Evolutionary conservation across 768 basidiomycete genomes (phyloP), one percentile per base, ranked within the genome.

Genomic region (Hygrophorus russula): DNA sequence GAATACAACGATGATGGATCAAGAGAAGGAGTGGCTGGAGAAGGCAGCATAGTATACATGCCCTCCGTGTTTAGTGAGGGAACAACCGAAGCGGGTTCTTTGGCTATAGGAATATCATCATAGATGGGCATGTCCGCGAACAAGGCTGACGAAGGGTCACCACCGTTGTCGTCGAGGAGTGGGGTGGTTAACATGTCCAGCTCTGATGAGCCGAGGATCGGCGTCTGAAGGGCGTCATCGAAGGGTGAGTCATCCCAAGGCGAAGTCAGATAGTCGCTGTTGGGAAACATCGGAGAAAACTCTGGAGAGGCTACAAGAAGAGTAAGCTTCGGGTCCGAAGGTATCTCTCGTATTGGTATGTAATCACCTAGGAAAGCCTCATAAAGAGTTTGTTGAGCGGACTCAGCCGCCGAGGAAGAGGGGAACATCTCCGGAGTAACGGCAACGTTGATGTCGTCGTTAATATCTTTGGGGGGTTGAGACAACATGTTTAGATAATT

Each of bases 401-500:
- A 52, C 32, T 56, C 51, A 7, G 59, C 53, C 36, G 55, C 10
- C 39, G 39, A 42, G 51, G 36, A 9, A 45, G 48, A 7, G 54
- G 39, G 42, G 27, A 60, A 36, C 40, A 56, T 45, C 31, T 59
- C 59, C 34, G 55, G 47, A 36, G 53, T 55, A 31, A 53, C 43
- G 48, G 58, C 58, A 55, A 50, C 47, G 11, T 53, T 32, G 45
- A 45, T 56, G 54, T 71, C 61, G 19, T 58, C 48, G 30, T 59
- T 49, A 53, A 59, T 54, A 45, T 70, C 66, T 46, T 61, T 54
- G 18, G 75, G 65, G 35, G 68, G 69, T 51, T 71, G 66, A 15
- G 69, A 64, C 51, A 86, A 58, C 84, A 87, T 87, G 48, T 63
- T 74, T 56, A 85, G 59, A 59, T 86, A 86, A 50, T 77, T 77